These are phyloP conservation scores for Monilinia vaccinii-corymbosi DNA, from an alignment of 2,329 filamentous ascomycete species.

Conservation along the genomic window DNA sequence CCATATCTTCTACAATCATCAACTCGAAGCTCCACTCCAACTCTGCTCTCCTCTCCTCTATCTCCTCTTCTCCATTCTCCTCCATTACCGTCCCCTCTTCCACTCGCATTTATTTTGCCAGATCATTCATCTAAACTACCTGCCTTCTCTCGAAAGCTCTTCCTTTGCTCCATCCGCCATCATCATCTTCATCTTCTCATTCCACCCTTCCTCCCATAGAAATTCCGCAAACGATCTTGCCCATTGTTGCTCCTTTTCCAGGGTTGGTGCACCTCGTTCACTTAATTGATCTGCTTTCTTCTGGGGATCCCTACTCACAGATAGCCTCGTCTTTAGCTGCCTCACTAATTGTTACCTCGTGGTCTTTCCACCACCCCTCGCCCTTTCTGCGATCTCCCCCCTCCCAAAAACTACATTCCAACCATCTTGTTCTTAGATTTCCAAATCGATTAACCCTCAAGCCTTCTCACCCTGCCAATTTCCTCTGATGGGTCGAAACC, in stretches of 20 bases:
- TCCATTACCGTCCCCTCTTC: too few relatives aligned
- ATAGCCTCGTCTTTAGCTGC: constrained; percentile 4
- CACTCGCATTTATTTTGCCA: too few relatives aligned
- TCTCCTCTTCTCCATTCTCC: too few relatives aligned
- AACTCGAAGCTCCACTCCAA: background rate
- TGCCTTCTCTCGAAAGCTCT: background rate
- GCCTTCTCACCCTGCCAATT: background rate
- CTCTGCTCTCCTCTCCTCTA: too few relatives aligned
- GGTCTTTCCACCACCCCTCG: background rate
- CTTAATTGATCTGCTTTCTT: background rate
- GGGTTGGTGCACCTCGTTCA: background rate
- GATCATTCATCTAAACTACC: too few relatives aligned
- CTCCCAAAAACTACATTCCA: background rate
- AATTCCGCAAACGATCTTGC: too few relatives aligned
- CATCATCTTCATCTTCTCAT: too few relatives aligned
- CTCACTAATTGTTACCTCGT: constrained; percentile 6
- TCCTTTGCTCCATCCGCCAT: background rate
- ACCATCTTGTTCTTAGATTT: background rate
- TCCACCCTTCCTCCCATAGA: background rate
- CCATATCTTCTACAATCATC: background rate
- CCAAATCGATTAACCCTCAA: background rate
- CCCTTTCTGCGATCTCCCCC: background rate
- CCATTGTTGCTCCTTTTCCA: background rate
- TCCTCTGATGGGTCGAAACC: constrained; percentile 27
- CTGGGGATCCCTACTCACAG: background rate